A percentile compares a stretch with the other conserved stretches of the same genome.
Conservation (phyloP, 768 basidiomycete species). For the Pisolithus tinctorius region DNA sequence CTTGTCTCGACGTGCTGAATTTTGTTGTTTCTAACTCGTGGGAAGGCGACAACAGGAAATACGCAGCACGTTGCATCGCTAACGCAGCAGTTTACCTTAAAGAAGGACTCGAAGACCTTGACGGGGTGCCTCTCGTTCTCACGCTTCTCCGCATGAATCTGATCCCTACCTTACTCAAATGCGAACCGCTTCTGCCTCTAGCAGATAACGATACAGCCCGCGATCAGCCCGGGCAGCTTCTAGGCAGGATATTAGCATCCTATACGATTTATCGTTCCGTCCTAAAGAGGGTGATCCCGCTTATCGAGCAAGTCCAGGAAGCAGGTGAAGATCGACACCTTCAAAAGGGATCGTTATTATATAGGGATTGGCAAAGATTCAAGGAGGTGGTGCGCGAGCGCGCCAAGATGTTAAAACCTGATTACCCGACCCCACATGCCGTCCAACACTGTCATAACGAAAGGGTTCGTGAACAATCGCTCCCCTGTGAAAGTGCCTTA, state of each 20-base stretch:
- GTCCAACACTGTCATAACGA: constrained; percentile 24
- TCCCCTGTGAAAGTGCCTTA: no score
- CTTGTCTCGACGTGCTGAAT: constrained; percentile 15
- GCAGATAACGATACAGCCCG: constrained; percentile 7
- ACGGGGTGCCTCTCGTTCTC: constrained; percentile 19
- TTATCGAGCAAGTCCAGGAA: constrained; percentile 4
- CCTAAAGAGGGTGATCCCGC: constrained; percentile 8
- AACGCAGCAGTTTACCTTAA: constrained; percentile 15
- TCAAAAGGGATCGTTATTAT: constrained; percentile 10
- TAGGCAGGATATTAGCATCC: constrained; percentile 14
- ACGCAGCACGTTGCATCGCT: constrained; percentile 17
- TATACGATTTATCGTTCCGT: constrained; percentile 23
- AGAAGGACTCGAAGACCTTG: constrained; percentile 16
- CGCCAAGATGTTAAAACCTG: constrained; percentile 13
- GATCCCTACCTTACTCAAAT: constrained; percentile 18
- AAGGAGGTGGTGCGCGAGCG: constrained; percentile 14
- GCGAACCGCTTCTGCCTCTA: constrained; percentile 15
- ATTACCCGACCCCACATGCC: constrained; percentile 8
- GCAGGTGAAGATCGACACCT: constrained; percentile 10
- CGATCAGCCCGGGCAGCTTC: constrained; percentile 4
- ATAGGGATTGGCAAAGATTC: constrained; percentile 17
- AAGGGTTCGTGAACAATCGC: constrained; percentile 2
- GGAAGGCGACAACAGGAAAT: constrained; percentile 3
- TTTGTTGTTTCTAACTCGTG: constrained; percentile 13
- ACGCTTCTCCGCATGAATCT: constrained; percentile 18